Base-by-base conservation (phyloP, 192 early-diverging fungal genomes). In the Phycomyces blakesleeanus region DNA sequence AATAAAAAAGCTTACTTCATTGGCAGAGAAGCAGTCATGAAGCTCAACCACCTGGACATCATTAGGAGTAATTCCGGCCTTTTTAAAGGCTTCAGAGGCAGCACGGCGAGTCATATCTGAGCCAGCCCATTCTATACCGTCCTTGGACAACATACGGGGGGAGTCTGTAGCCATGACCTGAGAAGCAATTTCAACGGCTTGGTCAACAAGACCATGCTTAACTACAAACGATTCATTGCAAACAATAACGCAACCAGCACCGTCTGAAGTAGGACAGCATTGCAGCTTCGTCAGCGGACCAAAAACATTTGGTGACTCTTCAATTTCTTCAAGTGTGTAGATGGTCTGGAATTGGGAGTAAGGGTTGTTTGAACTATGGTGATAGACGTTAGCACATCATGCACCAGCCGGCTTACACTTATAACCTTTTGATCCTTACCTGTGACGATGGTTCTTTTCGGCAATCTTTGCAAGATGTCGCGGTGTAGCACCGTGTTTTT, bases 1-100 rank as follows among this genome's bases (percentile, higher is more conserved):
- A 1, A 21, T 5, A 64, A 20, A 24, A 0, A 52, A 47, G 15
- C n/a, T 59, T 52, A 84, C 79, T 69, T 90, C 89, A 63, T 88
- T 90, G 59, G 84, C 86, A 16, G 82, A 83, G 75, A 91, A 91
- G 67, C 89, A 91, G 65, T 90, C 89, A 69, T 91, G 89, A 39
- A 91, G 74, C 61, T 89, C 87, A 40, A 89, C 74, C 16, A 89
- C 89, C 61, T 83, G 75, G 9, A 91, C 78, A 63, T 89, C 85
- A 2, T 73, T 71, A 39, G 79, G 49, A 47, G 77, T 77, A 47
- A 89, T 85, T 3, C 83, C 83, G 18, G 89, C 82, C 62, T 76
- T 78, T 54, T 71, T 37, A 62, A 72, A 85, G 21, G 79, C 81
- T 5, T 83, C 73, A 5, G 66, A 12, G 6, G 82, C 85, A 55